Base-by-base conservation (phyloP, 129 eudicot genomes). In the Cynara cardunculus region DNA sequence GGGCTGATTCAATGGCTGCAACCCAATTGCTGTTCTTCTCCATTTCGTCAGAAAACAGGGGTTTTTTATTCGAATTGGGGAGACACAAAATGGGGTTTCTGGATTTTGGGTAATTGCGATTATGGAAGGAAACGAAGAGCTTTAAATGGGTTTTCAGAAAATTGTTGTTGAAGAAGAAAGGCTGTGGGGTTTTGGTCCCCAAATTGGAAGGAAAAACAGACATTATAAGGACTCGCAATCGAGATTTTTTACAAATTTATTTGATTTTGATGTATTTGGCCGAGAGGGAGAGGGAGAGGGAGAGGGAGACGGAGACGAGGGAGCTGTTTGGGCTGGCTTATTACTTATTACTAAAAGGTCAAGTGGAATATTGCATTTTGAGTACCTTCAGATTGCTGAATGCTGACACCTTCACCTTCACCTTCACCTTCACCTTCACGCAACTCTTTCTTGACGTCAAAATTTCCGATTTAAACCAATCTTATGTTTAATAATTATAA, bases 221-320 rank as follows among this genome's bases (percentile, higher is more conserved):
- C 97, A 91, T 89, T 85, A 86, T 85, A 80, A 67, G 76, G 72
- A 71, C 76, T 19, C 4, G 56, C 49, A 44, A 73, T 49, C 68
- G 83, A 27, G 28, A 41, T 1, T 39, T 39, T 71, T 77, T 28
- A 37, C n/a, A 70, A 24, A 76, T 49, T 24, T 4, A 3, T 39
- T 72, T 81, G 85, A 85, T 76, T 69, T 86, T 76, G 86, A 82
- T 86, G 80, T 78, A 78, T 74, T 74, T 34, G 78, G 81, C 39
- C 7, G 64, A 69, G 77, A 46, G 83, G 32, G 76, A 85, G 76
- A 74, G 56, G 69, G 56, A 72, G 80, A 34, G n/a, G n/a, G n/a
- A 77, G 44, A 46, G 83, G 32, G 76, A 85, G 76, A 74, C 69
- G 69, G 56, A 72, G 80, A 34, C 9, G 39, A 34, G 39, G 9